Evolutionary conservation across 2,329 filamentous ascomycete genomes (phyloP).

Genomic region (Hypoxylon rubiginosum): DNA sequence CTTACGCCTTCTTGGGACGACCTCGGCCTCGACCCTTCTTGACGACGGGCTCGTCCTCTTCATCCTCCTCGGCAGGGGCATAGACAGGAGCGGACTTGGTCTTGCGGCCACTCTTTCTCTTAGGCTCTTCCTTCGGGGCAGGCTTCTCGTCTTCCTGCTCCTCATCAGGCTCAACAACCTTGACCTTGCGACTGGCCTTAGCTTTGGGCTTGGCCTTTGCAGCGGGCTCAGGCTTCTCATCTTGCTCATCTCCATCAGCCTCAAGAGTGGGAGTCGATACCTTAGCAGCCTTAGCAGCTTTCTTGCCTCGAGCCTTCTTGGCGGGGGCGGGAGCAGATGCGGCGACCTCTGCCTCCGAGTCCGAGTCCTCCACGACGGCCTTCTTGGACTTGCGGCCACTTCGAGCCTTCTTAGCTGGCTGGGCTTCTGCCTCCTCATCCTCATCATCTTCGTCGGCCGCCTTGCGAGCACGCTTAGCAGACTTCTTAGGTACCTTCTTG

Average conservation of each 20-base stretch:
- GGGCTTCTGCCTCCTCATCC: conserved; percentile 50
- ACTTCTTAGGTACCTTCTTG: conserved; percentile 53
- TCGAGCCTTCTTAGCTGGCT: conserved; percentile 56
- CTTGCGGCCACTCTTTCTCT: conserved; percentile 51
- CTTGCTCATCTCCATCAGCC: conserved; percentile 46
- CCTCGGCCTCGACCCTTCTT: conserved; percentile 40
- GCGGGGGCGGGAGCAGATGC: conserved; percentile 33
- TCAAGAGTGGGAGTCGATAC: conserved; percentile 43
- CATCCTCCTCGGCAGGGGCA: conserved; percentile 37
- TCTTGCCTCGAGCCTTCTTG: conserved; percentile 47
- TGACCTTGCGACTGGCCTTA: conserved; percentile 43
- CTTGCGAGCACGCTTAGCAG: conserved; percentile 56
- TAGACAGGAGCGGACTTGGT: conserved; percentile 41
- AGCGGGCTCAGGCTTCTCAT: conserved; percentile 52
- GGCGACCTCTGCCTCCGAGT: conserved; percentile 37
- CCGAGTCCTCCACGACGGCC: conserved; percentile 45
- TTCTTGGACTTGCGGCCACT: conserved; percentile 48
- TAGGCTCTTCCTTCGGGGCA: conserved; percentile 47
- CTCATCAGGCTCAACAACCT: conserved; percentile 33
- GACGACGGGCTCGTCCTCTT: conserved; percentile 23
- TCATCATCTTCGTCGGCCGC: conserved; percentile 51
- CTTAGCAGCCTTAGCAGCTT: conserved; percentile 42
- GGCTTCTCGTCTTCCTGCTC: conserved; percentile 48
- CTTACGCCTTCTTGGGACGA: conserved; percentile 36
- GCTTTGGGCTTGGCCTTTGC: conserved; percentile 39